Evolutionary conservation across 2,329 filamentous ascomycete species (phyloP), one percentile per base, ranked within the genome.

Genomic region (Diaporthe citri): DNA sequence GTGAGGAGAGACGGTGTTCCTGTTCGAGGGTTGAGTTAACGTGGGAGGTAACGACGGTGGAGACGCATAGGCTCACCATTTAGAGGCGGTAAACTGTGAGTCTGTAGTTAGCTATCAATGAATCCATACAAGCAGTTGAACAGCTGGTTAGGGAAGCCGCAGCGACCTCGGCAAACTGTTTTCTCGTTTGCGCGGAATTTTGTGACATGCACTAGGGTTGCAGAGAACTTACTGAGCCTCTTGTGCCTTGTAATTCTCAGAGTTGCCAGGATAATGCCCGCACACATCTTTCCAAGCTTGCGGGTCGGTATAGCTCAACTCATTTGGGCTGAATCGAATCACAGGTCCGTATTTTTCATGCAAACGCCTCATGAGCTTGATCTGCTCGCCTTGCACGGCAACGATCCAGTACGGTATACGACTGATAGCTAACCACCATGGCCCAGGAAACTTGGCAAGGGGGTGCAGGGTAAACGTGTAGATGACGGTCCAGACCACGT

Each of bases 191-290:
- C 17, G 6, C 2, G 15, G 17, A 22, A 34, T n/a, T 3, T 62
- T 12, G n/a, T 12, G 60, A 34, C 20, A 46, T 64, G n/a, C 22
- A 34, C n/a, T 15, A 13, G 28, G 36, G 17, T 56, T 56, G 3
- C 43, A 48, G 20, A 48, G 20, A 48, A 51, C 62, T 22, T 66
- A 80, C 77, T 41, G 70, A 62, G 41, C 78, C 46, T 41, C 75
- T 57, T 79, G 78, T 67, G 82, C 81, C 70, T 82, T 80, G 52
- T 76, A 72, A 46, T 80, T 78, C 20, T 80, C 77, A 12, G 77
- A 67, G 15, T 78, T 75, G 4, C 64, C 71, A 51, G 55, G 67
- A 5, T 43, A 9, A 25, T 56, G 17, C 12, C 74, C 70, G 31
- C 51, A 64, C 28, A 70, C 57, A 36, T 75, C 74, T 25, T 57